A percentile compares a stretch with the other conserved stretches of the same genome.
Evolutionary conservation across 1,284 basidiomycete genomes (phyloP).

Genomic region (Malassezia slooffiae): DNA sequence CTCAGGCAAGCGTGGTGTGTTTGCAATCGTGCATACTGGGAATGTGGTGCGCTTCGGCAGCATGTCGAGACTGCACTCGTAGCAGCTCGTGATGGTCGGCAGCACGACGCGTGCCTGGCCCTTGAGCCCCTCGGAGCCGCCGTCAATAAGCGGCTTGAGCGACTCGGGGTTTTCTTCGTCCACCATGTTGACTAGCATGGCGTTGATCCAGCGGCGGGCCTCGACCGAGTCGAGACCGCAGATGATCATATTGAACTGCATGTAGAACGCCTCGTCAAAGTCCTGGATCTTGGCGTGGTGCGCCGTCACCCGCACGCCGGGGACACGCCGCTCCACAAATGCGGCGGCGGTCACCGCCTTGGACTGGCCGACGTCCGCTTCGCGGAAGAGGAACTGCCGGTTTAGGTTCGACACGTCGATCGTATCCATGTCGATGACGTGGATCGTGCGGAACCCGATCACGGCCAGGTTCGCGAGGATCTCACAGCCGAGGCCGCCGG

Average conservation of each 20-base stretch:
- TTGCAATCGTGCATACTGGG: slow-evolving; percentile 98
- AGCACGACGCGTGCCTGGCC: slow-evolving; percentile 95
- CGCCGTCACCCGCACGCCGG: slow-evolving; percentile 86
- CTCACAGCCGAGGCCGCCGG: slow-evolving; percentile 44
- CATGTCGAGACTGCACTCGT: slow-evolving; percentile 97
- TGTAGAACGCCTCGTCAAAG: slow-evolving; percentile 88
- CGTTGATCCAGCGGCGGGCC: slow-evolving; percentile 96
- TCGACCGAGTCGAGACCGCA: slow-evolving; percentile 81
- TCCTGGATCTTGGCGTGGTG: slow-evolving; percentile 93
- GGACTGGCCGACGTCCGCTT: slow-evolving; percentile 79
- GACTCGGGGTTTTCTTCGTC: slow-evolving; percentile 71
- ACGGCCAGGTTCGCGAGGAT: slow-evolving; percentile 41
- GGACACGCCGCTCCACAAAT: slow-evolving; percentile 71
- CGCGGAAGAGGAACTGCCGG: slow-evolving; percentile 90
- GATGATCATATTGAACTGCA: slow-evolving; percentile 91
- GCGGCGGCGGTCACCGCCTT: slow-evolving; percentile 90
- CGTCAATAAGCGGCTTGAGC: slow-evolving; percentile 95
- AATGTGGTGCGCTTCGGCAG: slow-evolving; percentile 92
- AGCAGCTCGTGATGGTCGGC: slow-evolving; percentile 88
- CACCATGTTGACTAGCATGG: slow-evolving; percentile 86
- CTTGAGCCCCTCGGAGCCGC: slow-evolving; percentile 99
- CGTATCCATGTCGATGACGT: slow-evolving; percentile 99
- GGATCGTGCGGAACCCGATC: slow-evolving; percentile 90
- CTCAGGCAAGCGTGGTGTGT: slow-evolving; percentile 92
- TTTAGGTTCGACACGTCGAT: slow-evolving; percentile 99